Base-by-base conservation (phyloP, 202 grass and related monocot genomes). In the Sporobolus alterniflorus region DNA sequence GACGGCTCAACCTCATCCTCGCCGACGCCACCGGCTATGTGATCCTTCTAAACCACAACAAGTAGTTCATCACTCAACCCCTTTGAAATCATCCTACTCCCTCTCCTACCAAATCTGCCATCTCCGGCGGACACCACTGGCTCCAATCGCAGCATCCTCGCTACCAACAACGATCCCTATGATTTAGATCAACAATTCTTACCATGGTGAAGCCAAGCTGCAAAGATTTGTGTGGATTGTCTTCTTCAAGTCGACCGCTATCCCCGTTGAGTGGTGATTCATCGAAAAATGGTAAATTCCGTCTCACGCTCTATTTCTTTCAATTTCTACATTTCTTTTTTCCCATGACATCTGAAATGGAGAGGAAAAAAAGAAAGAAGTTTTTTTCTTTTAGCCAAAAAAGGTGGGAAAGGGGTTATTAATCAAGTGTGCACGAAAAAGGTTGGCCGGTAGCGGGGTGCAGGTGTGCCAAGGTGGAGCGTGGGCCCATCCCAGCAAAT, bases 131-230 rank as follows among this genome's bases (percentile, higher is more conserved):
- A 1, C 1, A 9, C n/a, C 28, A 11, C 11, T 39, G 8, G 5
- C 42, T 8, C 1, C 3, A 1, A 33, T 60, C 52, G 46, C 26
- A 6, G 1, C 24, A 29, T 55, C 54, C 0, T 0, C 26, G 2
- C 18, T 9, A 2, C 7, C 25, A 9, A 2, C 2, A 11, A 3
- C 1, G 16, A n/a, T 43, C 31, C 11, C 0, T 20, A 0, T 9
- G 2, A 9, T 25, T 49, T 9, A 26, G 7, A 34, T 71, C 3
- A 22, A 8, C n/a, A 36, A 67, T 1, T 1, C 42, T 10, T 1
- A 26, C 16, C 28, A 81, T 22, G 41, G 55, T 49, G 67, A 72
- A 72, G 67, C 47, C 12, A 4, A 59, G 25, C 18, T 12, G 34
- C 2, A 46, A 2, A 47, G 26, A 81, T 71, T 39, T 46, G 1